Percentiles rank a stretch among this genome's conserved stretches.
phyloP scores from a whole-genome alignment of 176 grass and related monocot species.

The Saccharum spontaneum region DNA sequence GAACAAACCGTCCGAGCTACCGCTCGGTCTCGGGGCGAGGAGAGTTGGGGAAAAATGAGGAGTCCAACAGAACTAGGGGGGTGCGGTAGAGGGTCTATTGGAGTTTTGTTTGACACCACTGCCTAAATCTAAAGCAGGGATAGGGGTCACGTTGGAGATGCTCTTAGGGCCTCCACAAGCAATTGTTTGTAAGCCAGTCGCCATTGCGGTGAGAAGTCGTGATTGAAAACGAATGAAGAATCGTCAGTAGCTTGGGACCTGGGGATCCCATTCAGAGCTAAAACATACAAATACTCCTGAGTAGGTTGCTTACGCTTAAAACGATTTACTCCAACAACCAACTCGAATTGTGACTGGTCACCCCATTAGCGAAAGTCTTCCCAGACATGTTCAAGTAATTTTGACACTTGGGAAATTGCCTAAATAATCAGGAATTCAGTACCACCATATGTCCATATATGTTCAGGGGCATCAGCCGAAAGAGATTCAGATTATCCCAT shows the following conservation, averaged over 20 bases:
- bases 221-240: background rate
- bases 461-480: background rate
- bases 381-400: background rate
- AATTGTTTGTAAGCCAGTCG: background rate
- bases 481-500: background rate
- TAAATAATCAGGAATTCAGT: background rate
- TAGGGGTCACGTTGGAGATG: no score
- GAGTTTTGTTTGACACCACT: no score
- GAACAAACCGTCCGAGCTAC: no score
- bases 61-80: no score
- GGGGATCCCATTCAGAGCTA: background rate
- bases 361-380: no score
- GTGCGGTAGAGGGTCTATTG: no score
- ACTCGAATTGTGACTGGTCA: background rate
- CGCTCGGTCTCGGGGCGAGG: no score
- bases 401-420: background rate
- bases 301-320: background rate
- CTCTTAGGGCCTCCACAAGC: background rate
- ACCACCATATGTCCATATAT: background rate
- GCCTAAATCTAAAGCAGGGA: no score
- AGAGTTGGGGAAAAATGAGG: no score
- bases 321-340: background rate
- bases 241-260: background rate
- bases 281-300: background rate
- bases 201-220: conserved; percentile 9